Evolutionary conservation across 169 alveolate genomes (phyloP).

Genomic region (Plasmodium inui): DNA sequence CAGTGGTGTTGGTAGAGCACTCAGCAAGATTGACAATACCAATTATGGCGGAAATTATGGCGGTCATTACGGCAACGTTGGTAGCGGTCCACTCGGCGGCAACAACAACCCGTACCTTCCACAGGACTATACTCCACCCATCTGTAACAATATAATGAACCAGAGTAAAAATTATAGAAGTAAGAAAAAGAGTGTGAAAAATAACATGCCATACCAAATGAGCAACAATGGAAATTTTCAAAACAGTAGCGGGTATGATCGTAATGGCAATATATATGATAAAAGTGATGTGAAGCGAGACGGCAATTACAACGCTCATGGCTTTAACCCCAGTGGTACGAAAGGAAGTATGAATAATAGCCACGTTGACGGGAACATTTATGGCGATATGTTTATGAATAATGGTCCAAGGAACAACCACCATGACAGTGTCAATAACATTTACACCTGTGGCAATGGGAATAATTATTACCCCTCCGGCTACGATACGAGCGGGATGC

Average conservation of each 20-base stretch:
- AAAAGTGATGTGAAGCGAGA: not conserved
- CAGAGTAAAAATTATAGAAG: conserved; percentile 13
- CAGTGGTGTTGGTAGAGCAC: not conserved
- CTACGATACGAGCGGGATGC: not conserved
- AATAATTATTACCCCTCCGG: not conserved
- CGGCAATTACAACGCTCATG: conserved; percentile 7
- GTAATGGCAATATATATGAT: not conserved
- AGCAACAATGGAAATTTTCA: conserved; percentile 9
- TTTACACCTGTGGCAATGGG: not conserved
- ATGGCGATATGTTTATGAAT: not conserved
- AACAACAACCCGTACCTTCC: not conserved
- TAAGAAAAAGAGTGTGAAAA: conserved; percentile 2
- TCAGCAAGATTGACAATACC: not conserved
- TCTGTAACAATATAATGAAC: conserved; percentile 3
- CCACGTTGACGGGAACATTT: not conserved
- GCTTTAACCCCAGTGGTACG: not conserved
- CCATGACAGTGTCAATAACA: not conserved
- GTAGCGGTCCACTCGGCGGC: not conserved
- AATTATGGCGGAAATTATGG: not conserved
- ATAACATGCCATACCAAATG: not conserved
- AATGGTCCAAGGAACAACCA: not conserved
- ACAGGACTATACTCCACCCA: conserved; percentile 12
- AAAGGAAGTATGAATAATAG: not conserved
- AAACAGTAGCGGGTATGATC: not conserved
- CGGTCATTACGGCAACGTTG: not conserved